Evolutionary conservation across 495 filamentous ascomycete genomes (phyloP), one percentile per base, ranked within the genome.

Genomic region (Bombardia bombarda): DNA sequence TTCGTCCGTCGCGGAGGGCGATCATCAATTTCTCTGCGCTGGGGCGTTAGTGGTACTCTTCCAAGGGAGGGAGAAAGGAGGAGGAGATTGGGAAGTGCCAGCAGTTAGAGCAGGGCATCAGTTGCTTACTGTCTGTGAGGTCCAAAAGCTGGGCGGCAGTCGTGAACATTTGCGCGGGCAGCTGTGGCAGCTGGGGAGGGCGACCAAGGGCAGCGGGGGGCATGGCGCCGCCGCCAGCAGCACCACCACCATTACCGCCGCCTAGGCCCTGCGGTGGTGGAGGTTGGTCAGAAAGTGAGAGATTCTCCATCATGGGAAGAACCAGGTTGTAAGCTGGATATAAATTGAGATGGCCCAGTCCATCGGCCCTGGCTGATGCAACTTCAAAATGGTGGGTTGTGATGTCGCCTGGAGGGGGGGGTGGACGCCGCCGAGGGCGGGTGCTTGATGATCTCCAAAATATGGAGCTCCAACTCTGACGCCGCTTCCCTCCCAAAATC

Each of bases 91-190:
- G 14, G 5, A 31, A 17, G 20, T 4, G 9, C 8, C 20, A 37
- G 25, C 10, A 35, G 23, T 8, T 14, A 36, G 34, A 20, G 7
- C n/a, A n/a, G n/a, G n/a, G n/a, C n/a, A n/a, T 20, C 18, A n/a
- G 4, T 16, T 2, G 1, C 84, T 72, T 76, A 97, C 90, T 97
- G 67, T 98, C 92, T 49, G 92, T 96, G 53, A 98, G 73, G 62
- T 98, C 92, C 28, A 97, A 65, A 32, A 98, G 68, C 63, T 96
- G 90, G 38, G 92, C 88, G 32, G 92, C 90, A 3, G 92, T 98
- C 13, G 93, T 95, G 70, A 98, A 98, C 89, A 97, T 96, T 70
- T 98, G 87, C 35, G 79, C 79, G 4, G 80, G 84, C 26, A 88
- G 67, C 48, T 80, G 77, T 50, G 75, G 75, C 31, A 69, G 65